Evolutionary conservation across 2,329 filamentous ascomycete species (phyloP), one percentile per base, ranked within the genome.

Genomic region (Akanthomyces uredinophilus): DNA sequence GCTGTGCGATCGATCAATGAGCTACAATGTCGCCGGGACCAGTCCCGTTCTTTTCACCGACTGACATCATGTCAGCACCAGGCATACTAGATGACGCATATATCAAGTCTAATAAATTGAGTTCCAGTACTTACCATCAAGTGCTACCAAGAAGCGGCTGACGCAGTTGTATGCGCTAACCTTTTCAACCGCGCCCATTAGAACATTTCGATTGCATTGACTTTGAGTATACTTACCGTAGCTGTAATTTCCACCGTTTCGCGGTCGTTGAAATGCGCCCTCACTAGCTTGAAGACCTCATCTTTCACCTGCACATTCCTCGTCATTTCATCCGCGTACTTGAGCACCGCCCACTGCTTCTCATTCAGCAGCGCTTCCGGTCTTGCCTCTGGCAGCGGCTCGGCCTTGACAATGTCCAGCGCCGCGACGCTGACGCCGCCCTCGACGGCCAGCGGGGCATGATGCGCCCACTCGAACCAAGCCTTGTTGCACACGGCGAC

Each of bases 271-370:
- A 93, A 92, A 41, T 81, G 70, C 14, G 66, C 72, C 75, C 82
- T 88, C 66, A 96, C 66, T 67, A 77, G 75, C 35, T 72, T 83
- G 75, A 94, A 94, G 1, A 90, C 83, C 63, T 78, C 82, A 54
- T 95, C 88, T 14, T 78, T 74, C 7, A 96, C 91, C 57, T 81
- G 77, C 0, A 94, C 87, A 50, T 85, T 83, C 66, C 86, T 79
- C 55, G 92, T 96, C 89, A 96, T 96, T 72, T 91, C 89, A 76
- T 96, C 91, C 20, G 91, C 83, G 72, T 92, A 93, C 51, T 81
- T 78, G 60, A 94, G 73, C 39, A 91, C 88, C 0, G 86, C 87
- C 79, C 84, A 86, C 75, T 92, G 86, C 71, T 78, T 80, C 64
- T 82, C 81, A 29, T 75, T 84, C 64, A 92, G 69, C 29, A 73